These are phyloP conservation scores for Halenospora varia DNA, from an alignment of 495 filamentous ascomycete species.

Conservation along the genomic window DNA sequence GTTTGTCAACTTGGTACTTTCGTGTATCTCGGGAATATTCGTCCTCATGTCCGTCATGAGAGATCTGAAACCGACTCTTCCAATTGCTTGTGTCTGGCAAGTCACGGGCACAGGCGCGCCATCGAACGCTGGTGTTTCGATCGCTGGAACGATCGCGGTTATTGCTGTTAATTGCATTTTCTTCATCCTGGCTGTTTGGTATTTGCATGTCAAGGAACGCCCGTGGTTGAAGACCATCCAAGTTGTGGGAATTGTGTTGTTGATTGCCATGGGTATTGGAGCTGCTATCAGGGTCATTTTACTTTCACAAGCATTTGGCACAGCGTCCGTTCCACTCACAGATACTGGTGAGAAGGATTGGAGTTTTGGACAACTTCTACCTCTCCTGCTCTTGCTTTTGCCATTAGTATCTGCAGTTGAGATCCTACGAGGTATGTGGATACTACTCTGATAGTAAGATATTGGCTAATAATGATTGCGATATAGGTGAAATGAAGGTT, in stretches of 20 bases:
- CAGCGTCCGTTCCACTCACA: conserved; percentile 33
- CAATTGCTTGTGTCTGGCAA: conserved; percentile 50
- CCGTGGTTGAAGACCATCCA: conserved; percentile 44
- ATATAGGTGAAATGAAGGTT: conserved; percentile 36
- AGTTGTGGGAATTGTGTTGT: conserved; percentile 39
- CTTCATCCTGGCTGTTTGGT: conserved; percentile 50
- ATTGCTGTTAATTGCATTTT: conserved; percentile 45
- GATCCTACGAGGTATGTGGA: conserved; percentile 40
- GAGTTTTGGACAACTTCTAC: conserved; percentile 54
- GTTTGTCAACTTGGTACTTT: conserved; percentile 52
- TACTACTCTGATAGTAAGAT: neutral
- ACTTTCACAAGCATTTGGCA: conserved; percentile 49
- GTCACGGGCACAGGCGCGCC: conserved; percentile 15
- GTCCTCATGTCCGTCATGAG: conserved; percentile 42
- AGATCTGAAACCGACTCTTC: conserved; percentile 40
- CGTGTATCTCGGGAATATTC: conserved; percentile 43
- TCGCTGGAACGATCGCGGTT: conserved; percentile 47
- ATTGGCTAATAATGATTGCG: neutral
- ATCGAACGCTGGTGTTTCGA: conserved; percentile 35
- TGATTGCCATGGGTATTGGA: conserved; percentile 44
- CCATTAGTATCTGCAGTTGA: conserved; percentile 51
- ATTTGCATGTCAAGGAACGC: conserved; percentile 43
- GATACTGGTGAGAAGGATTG: conserved; percentile 50
- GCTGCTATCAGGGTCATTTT: conserved; percentile 46
- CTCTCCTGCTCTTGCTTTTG: conserved; percentile 47